Conservation (phyloP, 177 flowering plant genomes). For the Vitis hybrid region DNA sequence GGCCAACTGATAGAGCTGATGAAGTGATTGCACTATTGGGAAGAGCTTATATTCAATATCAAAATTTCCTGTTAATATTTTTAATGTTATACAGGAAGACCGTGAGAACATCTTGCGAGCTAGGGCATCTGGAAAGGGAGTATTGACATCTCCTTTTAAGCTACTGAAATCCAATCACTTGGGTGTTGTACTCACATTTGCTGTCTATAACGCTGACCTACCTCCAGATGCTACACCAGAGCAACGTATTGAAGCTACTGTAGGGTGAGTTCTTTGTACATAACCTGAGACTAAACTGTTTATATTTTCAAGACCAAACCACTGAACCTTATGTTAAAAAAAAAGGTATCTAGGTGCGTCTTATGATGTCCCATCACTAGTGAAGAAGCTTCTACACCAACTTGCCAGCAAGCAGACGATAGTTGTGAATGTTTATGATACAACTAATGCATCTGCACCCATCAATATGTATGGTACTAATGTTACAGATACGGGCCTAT, state of each 20-base stretch:
- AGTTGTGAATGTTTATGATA: slow-evolving; percentile 89
- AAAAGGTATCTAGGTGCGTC: slow-evolving; percentile 92
- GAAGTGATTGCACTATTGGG: neutral
- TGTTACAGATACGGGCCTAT: slow-evolving; percentile 52
- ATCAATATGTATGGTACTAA: slow-evolving; percentile 84
- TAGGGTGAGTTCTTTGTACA: slow-evolving; percentile 48
- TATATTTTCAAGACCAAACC: no score
- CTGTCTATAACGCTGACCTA: slow-evolving; percentile 72
- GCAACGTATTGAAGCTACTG: slow-evolving; percentile 75
- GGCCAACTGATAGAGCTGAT: neutral
- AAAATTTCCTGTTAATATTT: neutral
- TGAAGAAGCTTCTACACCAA: slow-evolving; percentile 93
- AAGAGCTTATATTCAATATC: neutral
- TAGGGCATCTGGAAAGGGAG: slow-evolving; percentile 93
- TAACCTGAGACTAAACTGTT: neutral
- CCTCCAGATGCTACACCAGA: slow-evolving; percentile 71
- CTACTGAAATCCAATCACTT: slow-evolving; percentile 87
- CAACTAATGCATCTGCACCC: slow-evolving; percentile 66
- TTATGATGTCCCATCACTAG: slow-evolving; percentile 89
- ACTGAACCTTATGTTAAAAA: no score
- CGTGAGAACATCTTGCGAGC: slow-evolving; percentile 93
- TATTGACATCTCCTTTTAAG: slow-evolving; percentile 88
- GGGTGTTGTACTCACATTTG: slow-evolving; percentile 95
- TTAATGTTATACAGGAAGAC: slow-evolving; percentile 62
- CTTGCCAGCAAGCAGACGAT: slow-evolving; percentile 94